Evolutionary conservation across 2,329 filamentous ascomycete species (phyloP).

Genomic region (Ophiobolus disseminans): DNA sequence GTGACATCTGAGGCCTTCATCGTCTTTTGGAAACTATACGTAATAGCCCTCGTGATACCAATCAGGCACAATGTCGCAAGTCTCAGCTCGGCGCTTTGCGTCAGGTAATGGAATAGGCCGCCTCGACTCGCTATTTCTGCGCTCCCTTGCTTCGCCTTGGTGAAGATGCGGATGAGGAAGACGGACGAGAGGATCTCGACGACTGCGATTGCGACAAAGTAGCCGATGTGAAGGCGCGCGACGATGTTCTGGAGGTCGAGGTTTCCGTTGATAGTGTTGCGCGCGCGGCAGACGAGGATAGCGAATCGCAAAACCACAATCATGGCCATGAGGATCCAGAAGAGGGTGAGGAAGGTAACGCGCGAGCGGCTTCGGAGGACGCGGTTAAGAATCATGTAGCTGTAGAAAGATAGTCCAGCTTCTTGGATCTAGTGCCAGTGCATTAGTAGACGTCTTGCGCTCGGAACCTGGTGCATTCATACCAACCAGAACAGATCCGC

Average conservation of each 20-base stretch:
- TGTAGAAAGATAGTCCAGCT: constrained; percentile 6
- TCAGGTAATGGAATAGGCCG: constrained; percentile 4
- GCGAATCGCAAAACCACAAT: neutral
- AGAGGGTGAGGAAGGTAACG: neutral
- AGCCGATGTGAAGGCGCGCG: constrained; percentile 3
- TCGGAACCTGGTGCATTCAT: neutral
- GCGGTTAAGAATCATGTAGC: constrained; percentile 5
- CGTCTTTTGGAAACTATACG: constrained; percentile 6
- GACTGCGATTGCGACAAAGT: constrained; percentile 3
- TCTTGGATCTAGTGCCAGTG: constrained; percentile 1
- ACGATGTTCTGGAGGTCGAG: neutral
- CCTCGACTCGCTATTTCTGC: neutral
- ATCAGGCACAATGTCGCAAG: neutral
- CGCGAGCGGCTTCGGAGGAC: constrained; percentile 1
- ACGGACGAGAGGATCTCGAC: constrained; percentile 2
- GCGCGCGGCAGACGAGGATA: constrained; percentile 4
- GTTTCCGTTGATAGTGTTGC: neutral
- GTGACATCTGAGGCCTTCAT: constrained; percentile 1
- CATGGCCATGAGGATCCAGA: constrained; percentile 2
- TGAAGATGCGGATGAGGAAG: constrained; percentile 1
- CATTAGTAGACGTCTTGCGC: neutral
- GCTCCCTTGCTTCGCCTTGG: neutral
- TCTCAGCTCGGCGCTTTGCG: constrained; percentile 2
- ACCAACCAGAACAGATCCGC: constrained; percentile 7
- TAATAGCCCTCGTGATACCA: constrained; percentile 1